Evolutionary conservation across 331 rosid genomes (phyloP).

Genomic region (Spiraea crenata): DNA sequence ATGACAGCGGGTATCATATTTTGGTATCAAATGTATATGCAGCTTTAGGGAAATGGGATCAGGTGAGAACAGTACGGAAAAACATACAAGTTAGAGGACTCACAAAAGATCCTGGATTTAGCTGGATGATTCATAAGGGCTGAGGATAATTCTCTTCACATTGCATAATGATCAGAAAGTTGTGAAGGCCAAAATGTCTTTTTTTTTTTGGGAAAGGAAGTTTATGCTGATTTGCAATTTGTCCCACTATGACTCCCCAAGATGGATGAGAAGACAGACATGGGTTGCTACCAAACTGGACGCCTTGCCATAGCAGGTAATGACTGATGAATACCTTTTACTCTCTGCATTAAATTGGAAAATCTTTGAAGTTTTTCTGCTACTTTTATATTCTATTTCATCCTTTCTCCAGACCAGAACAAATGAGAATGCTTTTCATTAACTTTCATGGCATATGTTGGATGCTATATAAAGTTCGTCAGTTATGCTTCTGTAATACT

Average conservation of each 20-base stretch:
- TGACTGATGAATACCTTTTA: slow-evolving; percentile 22
- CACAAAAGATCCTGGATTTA: slow-evolving; percentile 39
- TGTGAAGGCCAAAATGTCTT: neutral
- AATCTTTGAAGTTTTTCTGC: neutral
- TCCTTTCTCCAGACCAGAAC: neutral
- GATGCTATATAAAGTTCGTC: neutral
- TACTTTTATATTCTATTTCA: neutral
- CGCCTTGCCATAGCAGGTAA: slow-evolving; percentile 27
- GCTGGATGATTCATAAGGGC: slow-evolving; percentile 33
- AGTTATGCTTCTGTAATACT: neutral
- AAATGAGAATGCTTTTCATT: neutral
- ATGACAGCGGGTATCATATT: slow-evolving; percentile 31
- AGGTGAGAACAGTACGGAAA: slow-evolving; percentile 33
- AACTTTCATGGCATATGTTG: neutral
- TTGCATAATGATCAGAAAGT: slow-evolving; percentile 13
- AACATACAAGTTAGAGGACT: slow-evolving; percentile 32
- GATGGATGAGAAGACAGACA: slow-evolving; percentile 25
- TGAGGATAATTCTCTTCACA: slow-evolving; percentile 18
- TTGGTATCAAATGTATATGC: slow-evolving; percentile 36
- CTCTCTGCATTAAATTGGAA: slow-evolving; percentile 8
- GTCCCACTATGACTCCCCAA: slow-evolving; percentile 16
- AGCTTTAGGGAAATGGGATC: slow-evolving; percentile 39
- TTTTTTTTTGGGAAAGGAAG: slow-evolving; percentile 27
- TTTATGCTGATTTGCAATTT: slow-evolving; percentile 26
- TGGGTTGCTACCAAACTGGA: slow-evolving; percentile 16